Conservation (phyloP, 1,284 basidiomycete genomes). For the Boletus semigastroideus region DNA sequence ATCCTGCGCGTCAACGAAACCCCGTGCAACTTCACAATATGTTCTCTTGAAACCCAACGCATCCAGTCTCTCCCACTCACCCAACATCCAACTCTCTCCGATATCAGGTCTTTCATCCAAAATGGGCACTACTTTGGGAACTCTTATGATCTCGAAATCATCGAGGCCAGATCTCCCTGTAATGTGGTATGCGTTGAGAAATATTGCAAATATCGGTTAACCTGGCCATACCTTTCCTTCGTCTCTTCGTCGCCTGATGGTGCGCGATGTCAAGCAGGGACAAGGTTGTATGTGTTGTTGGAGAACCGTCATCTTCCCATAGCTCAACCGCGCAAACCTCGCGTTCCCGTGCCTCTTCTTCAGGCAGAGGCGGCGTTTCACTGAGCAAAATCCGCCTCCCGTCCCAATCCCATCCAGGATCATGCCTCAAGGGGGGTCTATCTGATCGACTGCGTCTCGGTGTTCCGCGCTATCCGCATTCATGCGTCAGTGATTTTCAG, state of each 20-base stretch:
- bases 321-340: background rate
- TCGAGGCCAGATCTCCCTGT: constrained; percentile 10
- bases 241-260: constrained; percentile 1
- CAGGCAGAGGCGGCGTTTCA: background rate
- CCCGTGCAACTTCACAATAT: constrained; percentile 28
- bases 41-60: constrained; percentile 10
- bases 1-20: constrained; percentile 1
- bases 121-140: constrained; percentile 22
- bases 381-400: constrained; percentile 11
- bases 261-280: constrained; percentile 23
- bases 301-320: constrained; percentile 4
- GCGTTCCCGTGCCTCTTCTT: constrained; percentile 1
- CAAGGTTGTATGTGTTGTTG: background rate
- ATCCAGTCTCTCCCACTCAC: constrained; percentile 28
- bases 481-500: constrained; percentile 5
- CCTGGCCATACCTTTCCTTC: constrained; percentile 12
- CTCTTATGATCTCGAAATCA: constrained; percentile 26
- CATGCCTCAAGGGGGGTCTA: constrained; percentile 18
- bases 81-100: constrained; percentile 6
- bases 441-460: constrained; percentile 14
- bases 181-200: background rate
- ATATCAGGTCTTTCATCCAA: constrained; percentile 6
- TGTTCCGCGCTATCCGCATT: constrained; percentile 13
- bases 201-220: background rate
- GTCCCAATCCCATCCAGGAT: constrained; percentile 29